Percentiles rank a stretch among this genome's conserved stretches.
phyloP scores from a whole-genome alignment of 2,329 filamentous ascomycete genomes.

The Thermomyces lanuginosus region DNA sequence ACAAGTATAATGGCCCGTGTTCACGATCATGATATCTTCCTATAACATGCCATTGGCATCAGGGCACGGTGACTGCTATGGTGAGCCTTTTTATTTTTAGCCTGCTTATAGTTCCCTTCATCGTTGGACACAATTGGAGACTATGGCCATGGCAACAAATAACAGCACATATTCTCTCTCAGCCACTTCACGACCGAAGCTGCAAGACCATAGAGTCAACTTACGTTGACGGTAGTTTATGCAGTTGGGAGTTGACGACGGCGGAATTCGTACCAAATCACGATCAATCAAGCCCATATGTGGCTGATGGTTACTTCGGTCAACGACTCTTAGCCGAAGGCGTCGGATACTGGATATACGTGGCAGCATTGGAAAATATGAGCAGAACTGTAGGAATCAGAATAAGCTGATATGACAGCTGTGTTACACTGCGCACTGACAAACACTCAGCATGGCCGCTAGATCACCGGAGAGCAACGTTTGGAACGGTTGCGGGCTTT shows the following conservation, averaged over 20 bases:
- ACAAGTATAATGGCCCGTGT: too few species aligned
- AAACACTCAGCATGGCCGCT: slow-evolving; percentile 5
- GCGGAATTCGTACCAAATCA: slow-evolving; percentile 5
- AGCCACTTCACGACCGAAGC: too few species aligned
- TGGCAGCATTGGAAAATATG: slow-evolving; percentile 3
- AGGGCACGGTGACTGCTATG: too few species aligned
- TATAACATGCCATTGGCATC: too few species aligned
- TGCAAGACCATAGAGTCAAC: too few species aligned
- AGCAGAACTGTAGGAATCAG: slow-evolving; percentile 3
- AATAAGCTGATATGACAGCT: neutral
- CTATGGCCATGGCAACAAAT: too few species aligned
- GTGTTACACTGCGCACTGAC: neutral
- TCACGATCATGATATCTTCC: too few species aligned
- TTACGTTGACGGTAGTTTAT: too few species aligned
- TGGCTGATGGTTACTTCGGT: slow-evolving; percentile 6
- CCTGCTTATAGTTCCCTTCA: too few species aligned
- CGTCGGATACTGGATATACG: slow-evolving; percentile 6
- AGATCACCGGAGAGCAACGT: slow-evolving; percentile 6
- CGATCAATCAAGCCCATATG: slow-evolving; percentile 5
- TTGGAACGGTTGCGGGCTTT: slow-evolving; percentile 6
- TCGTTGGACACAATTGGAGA: too few species aligned
- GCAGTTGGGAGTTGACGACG: slow-evolving; percentile 5
- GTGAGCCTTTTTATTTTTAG: too few species aligned
- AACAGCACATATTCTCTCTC: too few species aligned
- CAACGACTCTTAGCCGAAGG: slow-evolving; percentile 5